These are phyloP conservation scores for Spongispora temasekensis DNA, from an alignment of 1,284 basidiomycete species.

Conservation along the genomic window DNA sequence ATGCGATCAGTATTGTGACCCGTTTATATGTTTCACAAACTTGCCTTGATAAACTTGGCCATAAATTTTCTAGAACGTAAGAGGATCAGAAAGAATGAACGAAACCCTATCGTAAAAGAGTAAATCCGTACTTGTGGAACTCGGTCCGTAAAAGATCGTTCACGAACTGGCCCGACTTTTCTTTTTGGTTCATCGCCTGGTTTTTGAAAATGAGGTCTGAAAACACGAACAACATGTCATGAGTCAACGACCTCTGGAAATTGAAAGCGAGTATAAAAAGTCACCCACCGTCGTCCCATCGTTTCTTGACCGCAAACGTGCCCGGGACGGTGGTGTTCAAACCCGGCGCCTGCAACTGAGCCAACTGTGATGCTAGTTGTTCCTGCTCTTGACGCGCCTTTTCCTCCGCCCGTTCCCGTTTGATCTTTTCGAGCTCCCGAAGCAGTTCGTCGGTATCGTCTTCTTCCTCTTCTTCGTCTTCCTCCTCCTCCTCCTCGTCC, in stretches of 20 bases:
- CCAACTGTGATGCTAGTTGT: slow-evolving; percentile 65
- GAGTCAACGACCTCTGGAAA: too few relatives aligned
- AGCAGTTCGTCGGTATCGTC: slow-evolving; percentile 92
- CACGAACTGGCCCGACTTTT: slow-evolving; percentile 82
- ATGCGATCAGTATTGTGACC: not conserved
- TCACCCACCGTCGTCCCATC: slow-evolving; percentile 89
- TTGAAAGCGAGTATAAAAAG: not conserved
- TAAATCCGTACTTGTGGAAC: slow-evolving; percentile 76
- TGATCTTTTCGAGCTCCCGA: slow-evolving; percentile 93
- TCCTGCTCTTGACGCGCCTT: slow-evolving; percentile 82
- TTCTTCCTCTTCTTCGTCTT: slow-evolving; percentile 59
- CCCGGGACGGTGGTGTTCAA: slow-evolving; percentile 78
- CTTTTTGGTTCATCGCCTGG: slow-evolving; percentile 73
- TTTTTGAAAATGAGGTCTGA: slow-evolving; percentile 96
- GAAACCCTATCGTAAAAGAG: rapidly evolving
- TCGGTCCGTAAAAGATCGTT: slow-evolving; percentile 92
- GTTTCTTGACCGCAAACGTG: slow-evolving; percentile 86
- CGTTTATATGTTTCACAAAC: not conserved
- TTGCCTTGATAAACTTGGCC: slow-evolving; percentile 31
- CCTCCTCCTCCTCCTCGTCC: slow-evolving; percentile 41
- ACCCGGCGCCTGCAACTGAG: slow-evolving; percentile 65
- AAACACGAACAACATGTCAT: too few relatives aligned
- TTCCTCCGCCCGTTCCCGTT: slow-evolving; percentile 91
- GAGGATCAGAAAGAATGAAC: slow-evolving; percentile 7
- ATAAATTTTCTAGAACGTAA: slow-evolving; percentile 25